These are phyloP conservation scores for Drechslerella dactyloides DNA, from an alignment of 2,329 filamentous ascomycete genomes.

Conservation along the genomic window DNA sequence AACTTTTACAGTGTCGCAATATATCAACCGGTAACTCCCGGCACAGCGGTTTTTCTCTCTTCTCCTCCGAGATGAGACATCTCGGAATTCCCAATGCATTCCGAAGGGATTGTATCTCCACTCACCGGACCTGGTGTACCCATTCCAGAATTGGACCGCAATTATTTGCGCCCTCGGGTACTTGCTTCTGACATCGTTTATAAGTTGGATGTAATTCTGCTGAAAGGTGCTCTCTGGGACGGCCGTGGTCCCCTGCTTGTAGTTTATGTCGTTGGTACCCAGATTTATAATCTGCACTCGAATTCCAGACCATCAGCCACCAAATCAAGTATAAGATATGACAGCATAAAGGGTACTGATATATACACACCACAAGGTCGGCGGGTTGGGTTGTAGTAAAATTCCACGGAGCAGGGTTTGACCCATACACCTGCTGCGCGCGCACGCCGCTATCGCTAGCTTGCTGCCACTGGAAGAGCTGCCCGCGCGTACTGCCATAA, in stretches of 20 bases:
- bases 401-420: conserved; percentile 35
- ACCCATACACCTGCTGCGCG: conserved; percentile 36
- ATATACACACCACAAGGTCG: conserved; percentile 41
- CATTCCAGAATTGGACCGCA: conserved; percentile 56
- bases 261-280: conserved; percentile 61
- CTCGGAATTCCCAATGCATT: not conserved
- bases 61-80: not conserved
- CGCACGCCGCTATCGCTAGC: conserved; percentile 33
- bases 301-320: conserved; percentile 55
- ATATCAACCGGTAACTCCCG: too few relatives aligned
- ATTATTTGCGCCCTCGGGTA: conserved; percentile 60
- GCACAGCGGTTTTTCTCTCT: too few relatives aligned
- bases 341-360: not conserved
- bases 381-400: conserved; percentile 34
- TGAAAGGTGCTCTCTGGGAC: conserved; percentile 58
- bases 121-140: conserved; percentile 33
- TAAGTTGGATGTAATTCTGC: conserved; percentile 59
- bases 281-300: conserved; percentile 60
- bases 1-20: too few relatives aligned
- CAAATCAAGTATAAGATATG: conserved; percentile 50
- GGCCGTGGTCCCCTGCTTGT: conserved; percentile 57
- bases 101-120: not conserved
- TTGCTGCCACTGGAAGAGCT: conserved; percentile 46
- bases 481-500: conserved; percentile 60
- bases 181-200: conserved; percentile 58